Evolutionary conservation across 192 early-diverging fungal species (phyloP).

Genomic region (Paraglomus brasilianum): DNA sequence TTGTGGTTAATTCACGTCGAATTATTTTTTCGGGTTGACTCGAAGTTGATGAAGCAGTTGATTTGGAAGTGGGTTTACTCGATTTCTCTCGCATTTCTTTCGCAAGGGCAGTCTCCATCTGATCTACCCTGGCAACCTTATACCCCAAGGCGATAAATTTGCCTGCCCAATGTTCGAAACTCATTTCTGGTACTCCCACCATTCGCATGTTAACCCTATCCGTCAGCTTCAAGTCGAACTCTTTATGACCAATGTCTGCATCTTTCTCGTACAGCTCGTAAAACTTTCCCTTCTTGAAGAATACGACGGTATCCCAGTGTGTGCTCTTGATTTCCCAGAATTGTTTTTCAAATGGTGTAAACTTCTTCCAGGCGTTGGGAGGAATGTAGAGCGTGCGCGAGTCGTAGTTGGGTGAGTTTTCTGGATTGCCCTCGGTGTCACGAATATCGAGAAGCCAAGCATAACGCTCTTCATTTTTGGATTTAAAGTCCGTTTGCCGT

Average conservation of each 20-base stretch:
- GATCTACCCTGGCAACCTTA: constrained; percentile 96
- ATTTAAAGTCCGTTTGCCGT: constrained; percentile 22
- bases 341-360: constrained; percentile 96
- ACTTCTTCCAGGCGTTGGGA: constrained; percentile 69
- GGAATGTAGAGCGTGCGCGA: constrained; percentile 89
- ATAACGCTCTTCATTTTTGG: constrained; percentile 86
- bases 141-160: constrained; percentile 93
- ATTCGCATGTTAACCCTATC: constrained; percentile 99
- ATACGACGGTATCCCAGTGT: constrained; percentile 93
- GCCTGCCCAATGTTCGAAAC: constrained; percentile 93
- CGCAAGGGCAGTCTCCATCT: constrained; percentile 92
- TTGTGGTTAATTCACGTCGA: constrained; percentile 76
- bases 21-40: constrained; percentile 70
- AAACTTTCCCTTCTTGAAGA: constrained; percentile 99
- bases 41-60: constrained; percentile 39
- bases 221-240: constrained; percentile 95
- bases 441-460: constrained; percentile 78
- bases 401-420: constrained; percentile 83
- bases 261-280: constrained; percentile 99
- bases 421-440: constrained; percentile 71
- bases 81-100: constrained; percentile 87
- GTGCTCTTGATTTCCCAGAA: constrained; percentile 98
- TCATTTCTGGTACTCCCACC: constrained; percentile 94
- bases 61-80: constrained; percentile 27
- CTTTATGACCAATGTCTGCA: constrained; percentile 92